Conservation (phyloP, 805 yeast genomes). For the Ogataea corticis region DNA sequence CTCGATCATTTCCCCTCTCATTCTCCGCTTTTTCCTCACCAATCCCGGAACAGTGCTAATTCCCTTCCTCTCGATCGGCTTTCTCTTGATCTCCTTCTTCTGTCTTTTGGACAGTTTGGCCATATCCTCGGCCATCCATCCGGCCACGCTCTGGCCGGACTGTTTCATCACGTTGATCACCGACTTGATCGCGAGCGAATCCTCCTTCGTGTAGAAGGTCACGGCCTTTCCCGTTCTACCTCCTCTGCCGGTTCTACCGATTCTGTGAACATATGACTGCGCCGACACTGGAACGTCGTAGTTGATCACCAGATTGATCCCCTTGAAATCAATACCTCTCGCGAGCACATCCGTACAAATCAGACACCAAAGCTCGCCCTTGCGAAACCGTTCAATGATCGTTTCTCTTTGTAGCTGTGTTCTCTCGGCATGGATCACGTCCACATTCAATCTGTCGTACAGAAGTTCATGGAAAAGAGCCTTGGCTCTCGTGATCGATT, state of each 20-base stretch:
- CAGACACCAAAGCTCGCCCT: constrained; percentile 93
- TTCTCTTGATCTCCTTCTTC: constrained; percentile 58
- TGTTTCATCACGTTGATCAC: constrained; percentile 94
- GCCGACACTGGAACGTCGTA: constrained; percentile 95
- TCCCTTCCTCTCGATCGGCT: constrained; percentile 62
- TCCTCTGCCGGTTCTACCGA: constrained; percentile 98
- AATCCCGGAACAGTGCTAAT: constrained; percentile 84
- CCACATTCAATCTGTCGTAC: constrained; percentile 90
- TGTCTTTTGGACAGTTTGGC: constrained; percentile 64
- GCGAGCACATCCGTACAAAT: constrained; percentile 96
- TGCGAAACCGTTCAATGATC: constrained; percentile 78
- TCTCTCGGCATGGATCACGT: constrained; percentile 93
- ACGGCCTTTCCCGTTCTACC: constrained; percentile 85
- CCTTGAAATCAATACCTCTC: constrained; percentile 96
- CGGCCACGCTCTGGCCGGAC: constrained; percentile 56
- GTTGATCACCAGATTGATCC: constrained; percentile 90
- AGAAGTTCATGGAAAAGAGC: constrained; percentile 91
- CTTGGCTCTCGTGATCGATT: constrained; percentile 89
- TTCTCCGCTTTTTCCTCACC: constrained; percentile 62
- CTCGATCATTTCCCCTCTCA: constrained; percentile 67
- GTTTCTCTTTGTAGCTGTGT: constrained; percentile 85
- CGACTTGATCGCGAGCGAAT: constrained; percentile 69
- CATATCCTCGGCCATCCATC: constrained; percentile 74
- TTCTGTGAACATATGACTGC: constrained; percentile 94
- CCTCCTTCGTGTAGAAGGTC: constrained; percentile 92